phyloP scores from a whole-genome alignment of 2,329 filamentous ascomycete species.

The Colletotrichum horii region DNA sequence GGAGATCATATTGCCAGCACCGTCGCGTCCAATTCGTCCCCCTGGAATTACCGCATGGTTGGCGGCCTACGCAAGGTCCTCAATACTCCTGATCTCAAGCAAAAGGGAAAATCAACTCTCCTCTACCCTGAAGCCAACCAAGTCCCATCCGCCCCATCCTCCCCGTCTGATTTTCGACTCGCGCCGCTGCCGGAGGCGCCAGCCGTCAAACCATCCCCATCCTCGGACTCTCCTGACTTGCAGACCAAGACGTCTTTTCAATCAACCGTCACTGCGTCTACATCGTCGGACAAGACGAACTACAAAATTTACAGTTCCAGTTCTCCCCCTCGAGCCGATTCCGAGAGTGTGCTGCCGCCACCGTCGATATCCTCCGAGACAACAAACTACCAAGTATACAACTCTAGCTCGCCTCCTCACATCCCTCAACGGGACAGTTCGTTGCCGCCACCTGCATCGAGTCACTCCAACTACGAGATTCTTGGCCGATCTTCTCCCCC shows the following conservation, averaged over 20 bases:
- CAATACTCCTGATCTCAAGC: conserved; percentile 48
- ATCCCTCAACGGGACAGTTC: conserved; percentile 42
- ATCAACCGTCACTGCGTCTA: conserved; percentile 42
- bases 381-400: conserved; percentile 61
- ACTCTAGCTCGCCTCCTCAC: conserved; percentile 47
- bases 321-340: conserved; percentile 43
- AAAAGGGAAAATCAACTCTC: conserved; percentile 35
- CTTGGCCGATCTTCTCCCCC: conserved; percentile 55
- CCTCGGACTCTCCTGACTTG: conserved; percentile 7
- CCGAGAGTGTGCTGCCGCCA: conserved; percentile 37
- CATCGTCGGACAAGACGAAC: conserved; percentile 57
- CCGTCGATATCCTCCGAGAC: conserved; percentile 54
- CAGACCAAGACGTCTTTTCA: conserved; percentile 28
- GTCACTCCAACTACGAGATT: conserved; percentile 56
- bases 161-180: conserved; percentile 30
- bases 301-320: conserved; percentile 59
- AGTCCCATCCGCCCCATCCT: conserved; percentile 17
- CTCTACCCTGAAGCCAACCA: conserved; percentile 5
- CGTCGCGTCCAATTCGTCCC: conserved; percentile 35
- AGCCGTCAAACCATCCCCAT: neutral
- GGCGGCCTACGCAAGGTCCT: conserved; percentile 61
- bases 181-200: conserved; percentile 34
- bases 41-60: conserved; percentile 60
- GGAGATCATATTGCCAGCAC: conserved; percentile 34
- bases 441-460: conserved; percentile 44